Evolutionary conservation across 495 filamentous ascomycete species (phyloP).

Genomic region (Aspergillus olivimuriae): DNA sequence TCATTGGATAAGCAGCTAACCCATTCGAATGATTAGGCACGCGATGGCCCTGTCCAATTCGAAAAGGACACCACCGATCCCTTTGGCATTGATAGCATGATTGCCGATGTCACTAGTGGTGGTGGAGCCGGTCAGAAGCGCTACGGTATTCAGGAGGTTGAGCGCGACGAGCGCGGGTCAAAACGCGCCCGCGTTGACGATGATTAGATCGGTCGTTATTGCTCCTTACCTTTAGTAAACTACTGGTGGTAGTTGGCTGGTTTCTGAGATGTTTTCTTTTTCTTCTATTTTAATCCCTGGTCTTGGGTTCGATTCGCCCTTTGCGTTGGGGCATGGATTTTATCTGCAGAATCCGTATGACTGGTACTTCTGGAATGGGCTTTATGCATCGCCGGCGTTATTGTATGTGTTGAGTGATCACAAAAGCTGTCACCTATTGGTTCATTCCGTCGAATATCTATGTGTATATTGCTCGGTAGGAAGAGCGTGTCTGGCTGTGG

Average conservation of each 20-base stretch:
- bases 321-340: slow-evolving; percentile 1
- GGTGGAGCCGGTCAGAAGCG: slow-evolving; percentile 61
- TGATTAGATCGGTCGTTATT: slow-evolving; percentile 48
- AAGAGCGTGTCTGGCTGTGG: too few relatives aligned
- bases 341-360: neutral
- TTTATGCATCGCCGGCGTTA: slow-evolving; percentile 1
- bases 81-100: slow-evolving; percentile 90
- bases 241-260: too few relatives aligned
- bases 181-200: slow-evolving; percentile 81
- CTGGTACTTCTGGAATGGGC: neutral
- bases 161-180: slow-evolving; percentile 48
- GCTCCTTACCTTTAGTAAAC: too few relatives aligned
- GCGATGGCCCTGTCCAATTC: slow-evolving; percentile 94
- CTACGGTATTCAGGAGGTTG: slow-evolving; percentile 76
- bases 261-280: too few relatives aligned
- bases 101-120: slow-evolving; percentile 73
- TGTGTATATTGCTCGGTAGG: too few relatives aligned
- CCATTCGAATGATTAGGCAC: slow-evolving; percentile 38
- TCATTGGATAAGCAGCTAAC: neutral
- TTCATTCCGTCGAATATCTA: too few relatives aligned
- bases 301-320: slow-evolving; percentile 4
- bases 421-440: too few relatives aligned
- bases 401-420: neutral
- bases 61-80: slow-evolving; percentile 87
- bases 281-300: neutral